Evolutionary conservation across 208 protist genomes (phyloP).

Genomic region (Leishmania martiniquensis): DNA sequence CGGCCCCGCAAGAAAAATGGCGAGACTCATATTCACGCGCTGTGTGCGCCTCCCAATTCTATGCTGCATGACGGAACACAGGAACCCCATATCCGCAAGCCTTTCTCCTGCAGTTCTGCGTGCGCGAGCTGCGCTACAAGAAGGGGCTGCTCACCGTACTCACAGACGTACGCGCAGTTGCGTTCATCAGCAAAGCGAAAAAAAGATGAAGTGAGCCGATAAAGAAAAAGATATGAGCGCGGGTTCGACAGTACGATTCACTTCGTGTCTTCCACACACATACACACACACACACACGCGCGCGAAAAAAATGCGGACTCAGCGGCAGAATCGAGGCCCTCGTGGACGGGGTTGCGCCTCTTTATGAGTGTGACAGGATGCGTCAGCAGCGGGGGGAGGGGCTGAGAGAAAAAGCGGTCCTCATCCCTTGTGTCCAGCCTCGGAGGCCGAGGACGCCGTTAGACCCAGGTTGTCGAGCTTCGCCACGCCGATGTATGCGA

Average conservation of each 20-base stretch:
- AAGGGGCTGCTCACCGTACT: not conserved
- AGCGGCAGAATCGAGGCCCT: too few relatives aligned
- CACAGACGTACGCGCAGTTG: not conserved
- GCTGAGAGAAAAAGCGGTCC: not conserved
- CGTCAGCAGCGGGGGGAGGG: not conserved
- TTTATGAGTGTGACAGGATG: not conserved
- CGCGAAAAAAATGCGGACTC: too few relatives aligned
- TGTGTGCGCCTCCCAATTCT: not conserved
- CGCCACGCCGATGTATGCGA: slow-evolving; percentile 80
- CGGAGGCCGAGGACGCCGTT: not conserved
- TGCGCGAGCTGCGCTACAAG: not conserved
- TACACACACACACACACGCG: too few relatives aligned
- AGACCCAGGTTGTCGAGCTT: slow-evolving; percentile 80
- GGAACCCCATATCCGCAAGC: not conserved
- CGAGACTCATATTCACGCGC: not conserved
- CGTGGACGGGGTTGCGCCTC: not conserved
- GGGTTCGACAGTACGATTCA: not conserved
- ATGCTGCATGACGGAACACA: not conserved
- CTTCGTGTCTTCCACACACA: not conserved
- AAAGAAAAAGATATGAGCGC: not conserved
- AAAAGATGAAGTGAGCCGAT: not conserved
- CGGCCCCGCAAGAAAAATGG: not conserved
- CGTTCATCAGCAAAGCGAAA: not conserved
- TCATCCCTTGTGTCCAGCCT: not conserved
- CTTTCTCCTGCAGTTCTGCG: not conserved